Conservation (phyloP, 2,329 filamentous ascomycete species). For the Fusarium compactum region DNA sequence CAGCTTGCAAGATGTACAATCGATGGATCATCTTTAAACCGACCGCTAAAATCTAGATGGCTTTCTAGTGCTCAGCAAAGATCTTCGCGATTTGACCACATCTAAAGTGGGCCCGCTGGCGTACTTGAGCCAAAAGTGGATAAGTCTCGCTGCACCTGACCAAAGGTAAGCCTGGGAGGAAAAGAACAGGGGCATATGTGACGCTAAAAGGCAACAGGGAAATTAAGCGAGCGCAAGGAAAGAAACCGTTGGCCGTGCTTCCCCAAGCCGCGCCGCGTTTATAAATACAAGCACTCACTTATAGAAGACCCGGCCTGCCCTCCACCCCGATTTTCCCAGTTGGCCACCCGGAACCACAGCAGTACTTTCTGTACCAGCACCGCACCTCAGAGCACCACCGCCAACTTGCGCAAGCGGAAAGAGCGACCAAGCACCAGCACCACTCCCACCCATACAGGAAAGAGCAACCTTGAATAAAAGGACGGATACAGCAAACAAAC, state of each 20-base stretch:
- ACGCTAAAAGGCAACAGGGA: constrained; percentile 53
- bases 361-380: constrained; percentile 22
- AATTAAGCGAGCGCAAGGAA: constrained; percentile 54
- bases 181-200: constrained; percentile 42
- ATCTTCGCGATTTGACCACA: constrained; percentile 35
- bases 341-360: constrained; percentile 46
- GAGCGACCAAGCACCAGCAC: constrained; percentile 43
- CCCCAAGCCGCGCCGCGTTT: constrained; percentile 52
- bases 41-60: background rate
- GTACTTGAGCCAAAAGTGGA: constrained; percentile 33
- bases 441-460: constrained; percentile 31
- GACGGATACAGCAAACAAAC: constrained; percentile 19
- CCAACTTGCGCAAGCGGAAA: constrained; percentile 39
- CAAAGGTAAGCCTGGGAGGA: constrained; percentile 37
- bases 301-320: constrained; percentile 60
- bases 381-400: constrained; percentile 2
- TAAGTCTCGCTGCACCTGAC: constrained; percentile 33
- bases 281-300: constrained; percentile 61
- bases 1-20: background rate
- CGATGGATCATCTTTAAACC: constrained; percentile 20
- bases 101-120: constrained; percentile 28
- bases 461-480: constrained; percentile 25
- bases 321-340: constrained; percentile 57
- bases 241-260: constrained; percentile 52
- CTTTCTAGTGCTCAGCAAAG: constrained; percentile 10